These are phyloP conservation scores for Fusarium tricinctum DNA, from an alignment of 2,329 filamentous ascomycete species.

Conservation along the genomic window DNA sequence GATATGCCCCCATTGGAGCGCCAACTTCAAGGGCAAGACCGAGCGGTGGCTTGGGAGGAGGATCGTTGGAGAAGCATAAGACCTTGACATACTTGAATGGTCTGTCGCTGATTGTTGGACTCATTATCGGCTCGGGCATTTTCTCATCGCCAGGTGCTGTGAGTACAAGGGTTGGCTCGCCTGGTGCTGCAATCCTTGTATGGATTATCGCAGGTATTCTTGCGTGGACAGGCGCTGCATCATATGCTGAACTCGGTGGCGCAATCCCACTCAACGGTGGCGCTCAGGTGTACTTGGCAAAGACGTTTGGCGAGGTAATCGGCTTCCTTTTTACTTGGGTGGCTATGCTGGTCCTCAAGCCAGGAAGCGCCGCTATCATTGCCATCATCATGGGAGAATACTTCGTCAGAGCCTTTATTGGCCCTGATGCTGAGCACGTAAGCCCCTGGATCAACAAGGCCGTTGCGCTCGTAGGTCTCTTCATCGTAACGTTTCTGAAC, in stretches of 20 bases:
- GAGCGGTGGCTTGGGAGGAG: slow-evolving; percentile 72
- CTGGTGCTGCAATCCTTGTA: slow-evolving; percentile 89
- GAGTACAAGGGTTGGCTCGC: slow-evolving; percentile 90
- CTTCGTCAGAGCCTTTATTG: slow-evolving; percentile 87
- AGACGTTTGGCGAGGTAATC: slow-evolving; percentile 93
- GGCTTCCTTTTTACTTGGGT: slow-evolving; percentile 98
- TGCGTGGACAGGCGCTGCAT: slow-evolving; percentile 95
- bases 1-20: slow-evolving; percentile 89
- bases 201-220: slow-evolving; percentile 93
- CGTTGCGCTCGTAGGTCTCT: slow-evolving; percentile 82
- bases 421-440: slow-evolving; percentile 84
- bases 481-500: slow-evolving; percentile 86
- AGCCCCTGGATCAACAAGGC: slow-evolving; percentile 92
- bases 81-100: slow-evolving; percentile 96
- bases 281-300: slow-evolving; percentile 91
- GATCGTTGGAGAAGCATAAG: slow-evolving; percentile 94
- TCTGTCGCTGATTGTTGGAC: slow-evolving; percentile 87
- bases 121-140: slow-evolving; percentile 97
- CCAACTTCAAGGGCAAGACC: slow-evolving; percentile 69
- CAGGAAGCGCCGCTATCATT: slow-evolving; percentile 92
- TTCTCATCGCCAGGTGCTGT: slow-evolving; percentile 96
- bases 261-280: slow-evolving; percentile 97
- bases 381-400: slow-evolving; percentile 99
- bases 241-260: slow-evolving; percentile 94
- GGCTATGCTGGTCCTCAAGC: slow-evolving; percentile 93